A percentile compares a stretch with the other conserved stretches of the same genome.
Evolutionary conservation across 2,329 filamentous ascomycete genomes (phyloP).

Genomic region (Sarocladiaceae sp.): DNA sequence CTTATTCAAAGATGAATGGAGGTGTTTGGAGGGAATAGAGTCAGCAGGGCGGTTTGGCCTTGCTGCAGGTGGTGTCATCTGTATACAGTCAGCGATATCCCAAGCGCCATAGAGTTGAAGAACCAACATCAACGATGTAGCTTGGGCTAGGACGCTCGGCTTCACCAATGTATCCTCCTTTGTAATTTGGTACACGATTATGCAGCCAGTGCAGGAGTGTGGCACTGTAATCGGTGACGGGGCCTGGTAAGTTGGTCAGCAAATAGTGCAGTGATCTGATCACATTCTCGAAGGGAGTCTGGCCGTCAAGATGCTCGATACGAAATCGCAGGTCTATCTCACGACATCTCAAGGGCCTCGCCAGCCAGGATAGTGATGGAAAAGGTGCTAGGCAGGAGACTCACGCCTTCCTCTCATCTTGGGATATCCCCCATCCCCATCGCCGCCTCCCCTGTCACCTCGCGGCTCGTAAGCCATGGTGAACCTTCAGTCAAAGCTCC

Average conservation of each 20-base stretch:
- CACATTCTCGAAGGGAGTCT: no score
- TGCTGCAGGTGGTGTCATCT: constrained; percentile 86
- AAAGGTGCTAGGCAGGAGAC: no score
- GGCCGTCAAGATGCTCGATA: no score
- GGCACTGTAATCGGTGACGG: constrained; percentile 89
- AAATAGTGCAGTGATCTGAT: no score
- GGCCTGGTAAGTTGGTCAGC: constrained; percentile 48
- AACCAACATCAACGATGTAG: constrained; percentile 80
- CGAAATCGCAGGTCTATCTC: no score
- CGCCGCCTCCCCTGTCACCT: constrained; percentile 40
- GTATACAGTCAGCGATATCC: constrained; percentile 15
- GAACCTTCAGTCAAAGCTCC: constrained; percentile 15
- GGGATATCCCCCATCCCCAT: constrained; percentile 39
- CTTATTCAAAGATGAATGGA: constrained; percentile 98
- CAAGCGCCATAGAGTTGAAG: background rate
- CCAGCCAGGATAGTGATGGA: no score
- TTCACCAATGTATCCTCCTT: constrained; percentile 67
- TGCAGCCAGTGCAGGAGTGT: constrained; percentile 91
- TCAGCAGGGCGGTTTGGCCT: constrained; percentile 72
- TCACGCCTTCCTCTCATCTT: constrained; percentile 50
- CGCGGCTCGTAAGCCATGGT: constrained; percentile 52
- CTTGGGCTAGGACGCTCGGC: constrained; percentile 80
- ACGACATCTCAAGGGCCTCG: no score
- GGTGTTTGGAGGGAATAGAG: constrained; percentile 87
- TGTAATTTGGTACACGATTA: constrained; percentile 66